Base-by-base conservation (phyloP, 2,329 filamentous ascomycete genomes). In the Ceratocystis variospora region DNA sequence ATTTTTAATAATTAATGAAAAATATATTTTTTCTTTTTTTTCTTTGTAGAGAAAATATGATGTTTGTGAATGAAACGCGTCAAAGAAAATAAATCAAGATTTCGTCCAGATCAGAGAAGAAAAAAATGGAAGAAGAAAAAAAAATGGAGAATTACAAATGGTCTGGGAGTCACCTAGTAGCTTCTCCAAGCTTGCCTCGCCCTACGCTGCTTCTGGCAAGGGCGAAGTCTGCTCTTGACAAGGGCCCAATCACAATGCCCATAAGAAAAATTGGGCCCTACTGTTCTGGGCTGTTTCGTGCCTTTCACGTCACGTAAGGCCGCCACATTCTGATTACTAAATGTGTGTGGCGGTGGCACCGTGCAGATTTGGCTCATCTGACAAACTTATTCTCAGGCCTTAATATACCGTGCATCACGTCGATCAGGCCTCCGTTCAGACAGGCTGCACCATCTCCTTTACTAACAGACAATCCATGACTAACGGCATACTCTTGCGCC, bases 111-210 rank as follows among this genome's bases (percentile, higher is more conserved):
- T 53, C 45, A 28, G 61, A n/a, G 62, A 22, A 41, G 50, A 65
- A 41, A 50, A 45, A 44, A 55, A 44, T 37, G n/a, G 5, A 50
- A 64, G 25, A 37, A 59, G 45, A 59, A 61, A 65, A 61, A 65
- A 65, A 57, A 59, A 41, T 41, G 37, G 37, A 41, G 37, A 41
- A 41, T 41, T 41, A 41, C 37, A 41, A 41, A 41, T 41, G 12
- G 3, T 10, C 3, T 12, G 10, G 37, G 37, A 41, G 37, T 41
- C 37, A 41, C 37, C 37, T 41, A 41, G 37, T 10, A 12, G 37
- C 37, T 41, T 41, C 37, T 41, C 37, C 37, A 41, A 41, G 12
- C 37, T 41, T 41, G 37, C 8, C 37, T 41, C 33, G 10, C 12
- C 37, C 37, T 41, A 41, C 37, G 37, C 37, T 41, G 10, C 37